Conservation (phyloP, 1,139 yeast species). For the Yamadazyma atlantica region DNA sequence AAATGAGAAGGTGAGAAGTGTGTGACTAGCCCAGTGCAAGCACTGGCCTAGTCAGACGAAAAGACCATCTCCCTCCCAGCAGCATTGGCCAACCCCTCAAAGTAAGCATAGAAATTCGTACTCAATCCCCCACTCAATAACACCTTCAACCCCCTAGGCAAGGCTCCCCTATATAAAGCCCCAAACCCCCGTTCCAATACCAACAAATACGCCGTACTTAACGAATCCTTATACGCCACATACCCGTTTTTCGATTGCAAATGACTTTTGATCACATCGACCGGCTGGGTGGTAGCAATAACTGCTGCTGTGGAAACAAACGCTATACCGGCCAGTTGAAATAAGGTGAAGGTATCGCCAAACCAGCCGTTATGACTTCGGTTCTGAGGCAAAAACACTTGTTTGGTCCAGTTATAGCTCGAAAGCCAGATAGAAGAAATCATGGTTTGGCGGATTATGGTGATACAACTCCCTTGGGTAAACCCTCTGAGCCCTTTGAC, state of each 20-base stretch:
- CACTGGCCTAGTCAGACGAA: constrained; percentile 20
- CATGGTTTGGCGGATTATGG: constrained; percentile 74
- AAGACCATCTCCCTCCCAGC: constrained; percentile 55
- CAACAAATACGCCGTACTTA: constrained; percentile 71
- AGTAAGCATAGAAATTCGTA: constrained; percentile 63
- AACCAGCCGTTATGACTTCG: constrained; percentile 48
- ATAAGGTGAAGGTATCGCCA: constrained; percentile 41
- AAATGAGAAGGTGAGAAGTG: no score
- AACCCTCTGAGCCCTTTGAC: constrained; percentile 80
- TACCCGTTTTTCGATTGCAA: constrained; percentile 78
- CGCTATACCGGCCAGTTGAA: constrained; percentile 53
- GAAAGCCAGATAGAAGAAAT: constrained; percentile 84
- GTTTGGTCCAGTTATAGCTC: constrained; percentile 75
- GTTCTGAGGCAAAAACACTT: constrained; percentile 57
- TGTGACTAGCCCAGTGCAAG: no score
- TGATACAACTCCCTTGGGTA: constrained; percentile 78
- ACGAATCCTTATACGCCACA: constrained; percentile 61
- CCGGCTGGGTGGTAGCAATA: constrained; percentile 81
- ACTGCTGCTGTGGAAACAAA: constrained; percentile 62
- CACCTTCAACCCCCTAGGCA: constrained; percentile 78
- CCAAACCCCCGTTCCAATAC: constrained; percentile 66
- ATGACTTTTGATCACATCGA: constrained; percentile 86
- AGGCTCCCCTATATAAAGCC: constrained; percentile 73
- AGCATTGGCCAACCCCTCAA: constrained; percentile 49
- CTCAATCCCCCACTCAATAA: constrained; percentile 80